These are phyloP conservation scores for Polyrhizophydium stewartii DNA, from an alignment of 371 early-diverging fungal species.

Conservation along the genomic window DNA sequence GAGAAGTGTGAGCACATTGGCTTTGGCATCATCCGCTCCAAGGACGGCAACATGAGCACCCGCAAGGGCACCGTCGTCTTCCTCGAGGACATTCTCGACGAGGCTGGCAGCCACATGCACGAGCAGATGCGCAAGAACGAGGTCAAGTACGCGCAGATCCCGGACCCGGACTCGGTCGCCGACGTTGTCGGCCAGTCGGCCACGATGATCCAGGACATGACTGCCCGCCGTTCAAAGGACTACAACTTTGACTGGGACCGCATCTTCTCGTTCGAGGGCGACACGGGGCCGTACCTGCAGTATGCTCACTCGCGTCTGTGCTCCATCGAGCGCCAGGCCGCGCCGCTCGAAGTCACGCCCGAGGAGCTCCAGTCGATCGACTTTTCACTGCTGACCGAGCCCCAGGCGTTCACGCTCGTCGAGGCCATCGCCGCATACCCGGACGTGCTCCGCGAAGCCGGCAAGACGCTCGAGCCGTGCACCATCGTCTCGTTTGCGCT, in stretches of 20 bases:
- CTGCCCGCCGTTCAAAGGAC: conserved; percentile 94
- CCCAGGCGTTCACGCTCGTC: conserved; percentile 67
- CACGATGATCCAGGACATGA: conserved; percentile 95
- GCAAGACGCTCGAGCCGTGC: conserved; percentile 81
- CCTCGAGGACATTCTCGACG: conserved; percentile 95
- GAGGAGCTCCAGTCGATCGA: conserved; percentile 11
- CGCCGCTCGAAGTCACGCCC: not conserved
- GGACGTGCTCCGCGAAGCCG: conserved; percentile 62
- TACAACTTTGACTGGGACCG: conserved; percentile 96
- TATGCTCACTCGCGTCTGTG: conserved; percentile 95
- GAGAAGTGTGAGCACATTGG: conserved; percentile 85
- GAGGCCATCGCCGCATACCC: conserved; percentile 89
- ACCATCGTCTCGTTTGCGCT: conserved; percentile 90
- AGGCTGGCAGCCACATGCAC: conserved; percentile 90
- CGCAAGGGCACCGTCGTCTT: conserved; percentile 98
- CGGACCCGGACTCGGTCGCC: conserved; percentile 76
- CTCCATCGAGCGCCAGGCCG: conserved; percentile 78
- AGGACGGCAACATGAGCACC: conserved; percentile 91
- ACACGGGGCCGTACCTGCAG: conserved; percentile 99
- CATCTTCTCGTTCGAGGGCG: conserved; percentile 97
- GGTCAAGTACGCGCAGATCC: conserved; percentile 79
- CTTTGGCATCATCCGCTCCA: conserved; percentile 91
- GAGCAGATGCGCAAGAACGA: conserved; percentile 90
- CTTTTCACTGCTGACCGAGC: conserved; percentile 58
- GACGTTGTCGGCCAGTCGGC: conserved; percentile 77